A percentile compares a stretch with the other conserved stretches of the same genome.
Conservation (phyloP, 768 basidiomycete species). For the Scleroderma citrinum region DNA sequence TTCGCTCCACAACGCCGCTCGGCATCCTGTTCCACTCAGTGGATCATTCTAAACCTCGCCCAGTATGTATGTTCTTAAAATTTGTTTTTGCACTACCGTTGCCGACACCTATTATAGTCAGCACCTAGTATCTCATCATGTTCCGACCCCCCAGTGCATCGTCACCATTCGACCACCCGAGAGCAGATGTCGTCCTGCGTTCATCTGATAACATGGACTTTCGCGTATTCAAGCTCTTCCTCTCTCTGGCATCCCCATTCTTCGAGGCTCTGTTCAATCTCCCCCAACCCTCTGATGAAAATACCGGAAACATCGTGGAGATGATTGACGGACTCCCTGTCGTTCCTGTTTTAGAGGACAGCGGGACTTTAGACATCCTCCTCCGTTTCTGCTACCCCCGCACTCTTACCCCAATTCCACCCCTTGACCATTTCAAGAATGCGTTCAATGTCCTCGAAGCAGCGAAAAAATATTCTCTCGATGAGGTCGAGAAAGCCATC, state of each 20-base stretch:
- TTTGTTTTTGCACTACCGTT: too few species aligned
- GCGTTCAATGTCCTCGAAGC: constrained; percentile 8
- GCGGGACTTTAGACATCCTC: constrained; percentile 18
- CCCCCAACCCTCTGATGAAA: constrained; percentile 16
- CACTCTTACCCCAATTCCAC: constrained; percentile 13
- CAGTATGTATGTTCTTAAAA: too few species aligned
- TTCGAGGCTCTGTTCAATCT: constrained; percentile 29
- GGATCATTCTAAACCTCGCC: too few species aligned
- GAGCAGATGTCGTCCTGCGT: constrained; percentile 19
- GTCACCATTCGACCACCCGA: constrained; percentile 18
- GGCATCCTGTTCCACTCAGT: too few species aligned
- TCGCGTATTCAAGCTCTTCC: constrained; percentile 28
- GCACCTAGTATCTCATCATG: too few species aligned
- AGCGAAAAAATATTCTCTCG: constrained; percentile 13
- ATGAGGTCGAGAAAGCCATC: constrained; percentile 12
- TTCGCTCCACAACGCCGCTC: too few species aligned
- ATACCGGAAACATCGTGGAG: constrained; percentile 5
- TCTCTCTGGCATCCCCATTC: constrained; percentile 31
- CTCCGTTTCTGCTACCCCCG: constrained; percentile 25
- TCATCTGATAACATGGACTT: constrained; percentile 27
- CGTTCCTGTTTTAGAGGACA: constrained; percentile 14
- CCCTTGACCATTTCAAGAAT: constrained; percentile 7
- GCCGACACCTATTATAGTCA: too few species aligned
- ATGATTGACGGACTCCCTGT: constrained; percentile 15
- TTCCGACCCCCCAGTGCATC: constrained; percentile 4